Percentiles rank a stretch among this genome's conserved stretches.
phyloP scores from a whole-genome alignment of 306 rosid species.

The Trifolium dubium region DNA sequence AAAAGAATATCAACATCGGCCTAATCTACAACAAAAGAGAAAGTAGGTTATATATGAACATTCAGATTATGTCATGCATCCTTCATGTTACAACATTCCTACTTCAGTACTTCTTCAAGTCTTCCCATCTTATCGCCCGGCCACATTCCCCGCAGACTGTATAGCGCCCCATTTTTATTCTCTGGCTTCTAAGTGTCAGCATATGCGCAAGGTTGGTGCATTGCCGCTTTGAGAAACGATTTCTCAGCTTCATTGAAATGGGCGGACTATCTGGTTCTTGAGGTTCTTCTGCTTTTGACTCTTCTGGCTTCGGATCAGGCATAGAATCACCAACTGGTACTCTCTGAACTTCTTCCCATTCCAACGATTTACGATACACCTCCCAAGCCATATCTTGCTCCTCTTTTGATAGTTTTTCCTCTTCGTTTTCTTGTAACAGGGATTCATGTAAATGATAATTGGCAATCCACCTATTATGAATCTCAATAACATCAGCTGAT shows the following conservation, averaged over 20 bases:
- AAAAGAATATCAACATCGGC: constrained; percentile 25
- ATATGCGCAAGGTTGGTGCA: constrained; percentile 86
- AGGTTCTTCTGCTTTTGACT: constrained; percentile 31
- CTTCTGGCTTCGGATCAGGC: constrained; percentile 52
- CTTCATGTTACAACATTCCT: constrained; percentile 46
- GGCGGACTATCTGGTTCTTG: constrained; percentile 40
- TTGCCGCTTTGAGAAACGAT: constrained; percentile 57
- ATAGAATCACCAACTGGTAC: constrained; percentile 59
- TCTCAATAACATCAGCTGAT: constrained; percentile 12
- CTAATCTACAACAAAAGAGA: constrained; percentile 16
- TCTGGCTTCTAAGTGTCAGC: constrained; percentile 91
- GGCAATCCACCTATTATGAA: constrained; percentile 77
- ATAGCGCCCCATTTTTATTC: constrained; percentile 70
- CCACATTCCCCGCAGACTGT: constrained; percentile 96
- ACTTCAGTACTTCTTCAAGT: constrained; percentile 47
- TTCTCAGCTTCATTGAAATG: constrained; percentile 46
- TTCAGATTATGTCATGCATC: constrained; percentile 28
- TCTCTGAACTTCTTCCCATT: constrained; percentile 93
- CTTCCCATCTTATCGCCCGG: constrained; percentile 87
- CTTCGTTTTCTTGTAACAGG: constrained; percentile 92
- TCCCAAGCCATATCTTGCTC: constrained; percentile 99
- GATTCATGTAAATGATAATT: constrained; percentile 90
- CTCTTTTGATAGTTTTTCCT: constrained; percentile 89
- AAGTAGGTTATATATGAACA: constrained; percentile 29
- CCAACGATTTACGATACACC: constrained; percentile 72